Evolutionary conservation across 179 eudicot species (phyloP), one percentile per base, ranked within the genome.

Genomic region (Carnegiea gigantea): DNA sequence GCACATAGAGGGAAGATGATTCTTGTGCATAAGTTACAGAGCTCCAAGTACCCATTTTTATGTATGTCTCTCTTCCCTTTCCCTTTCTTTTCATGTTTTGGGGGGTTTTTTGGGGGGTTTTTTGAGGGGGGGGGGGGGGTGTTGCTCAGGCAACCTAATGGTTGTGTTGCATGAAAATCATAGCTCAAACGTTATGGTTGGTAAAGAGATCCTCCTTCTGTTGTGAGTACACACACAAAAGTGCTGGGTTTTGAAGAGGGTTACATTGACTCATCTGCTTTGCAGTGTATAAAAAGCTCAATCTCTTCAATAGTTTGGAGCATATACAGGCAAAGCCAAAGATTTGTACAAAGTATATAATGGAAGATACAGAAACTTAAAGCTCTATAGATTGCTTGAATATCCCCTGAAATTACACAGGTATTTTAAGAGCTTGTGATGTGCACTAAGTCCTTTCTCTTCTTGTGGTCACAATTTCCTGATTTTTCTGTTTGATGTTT

Each of bases 291-390:
- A 77, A 30, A 77, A 30, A 51, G 71, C 76, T 49, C 59, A 70
- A 57, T 82, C 67, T 74, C 48, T 53, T 26, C 80, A 78, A 82
- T 48, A 78, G 77, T 68, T 73, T 78, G 46, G 79, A 81, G 72
- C 72, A 81, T 68, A 65, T 78, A 70, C 57, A 48, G 75, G 79
- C 67, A 33, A 44, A 78, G 49, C 82, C 64, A 44, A 54, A 74
- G 75, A 65, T 17, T 4, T 85, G 83, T 85, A 85, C 82, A 85
- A 80, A 75, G 26, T 57, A 44, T 38, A 70, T 54, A 48, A 76
- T 57, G 23, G 73, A 43, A 18, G 44, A 54, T 44, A 59, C 70
- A 75, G 43, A 40, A 78, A 33, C 17, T 70, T 70, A 8, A 46
- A 74, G 78, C 79, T 60, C 0, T 73, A 54, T 72, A 79, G 57